These are phyloP conservation scores for Candida argentea DNA, from an alignment of 805 yeast species.

Conservation along the genomic window DNA sequence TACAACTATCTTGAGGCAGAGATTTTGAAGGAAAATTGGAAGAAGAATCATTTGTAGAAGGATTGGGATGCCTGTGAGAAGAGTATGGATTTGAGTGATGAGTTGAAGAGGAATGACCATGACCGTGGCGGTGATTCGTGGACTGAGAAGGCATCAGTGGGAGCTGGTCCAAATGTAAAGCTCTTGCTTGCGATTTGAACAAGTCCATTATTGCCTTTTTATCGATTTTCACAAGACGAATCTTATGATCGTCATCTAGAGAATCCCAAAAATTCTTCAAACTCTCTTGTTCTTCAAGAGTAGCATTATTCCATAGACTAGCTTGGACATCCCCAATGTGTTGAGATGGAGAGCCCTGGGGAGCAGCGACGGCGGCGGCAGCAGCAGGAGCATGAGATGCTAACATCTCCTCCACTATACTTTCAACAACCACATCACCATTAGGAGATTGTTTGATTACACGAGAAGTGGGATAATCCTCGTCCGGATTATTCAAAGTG, in stretches of 20 bases:
- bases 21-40: conserved; percentile 1
- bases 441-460: conserved; percentile 61
- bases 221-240: conserved; percentile 53
- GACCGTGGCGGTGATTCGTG: conserved; percentile 9
- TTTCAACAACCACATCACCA: conserved; percentile 70
- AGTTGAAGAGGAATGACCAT: conserved; percentile 31
- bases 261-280: conserved; percentile 58
- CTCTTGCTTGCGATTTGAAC: conserved; percentile 36
- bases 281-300: conserved; percentile 41
- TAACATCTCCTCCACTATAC: conserved; percentile 25
- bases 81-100: conserved; percentile 4
- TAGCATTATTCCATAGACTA: conserved; percentile 38
- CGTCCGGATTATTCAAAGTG: conserved; percentile 42
- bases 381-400: conserved; percentile 1
- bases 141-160: too few relatives aligned
- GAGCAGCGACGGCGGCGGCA: conserved; percentile 3
- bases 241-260: conserved; percentile 49
- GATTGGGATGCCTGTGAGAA: not conserved
- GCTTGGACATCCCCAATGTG: conserved; percentile 6
- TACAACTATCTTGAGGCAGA: conserved; percentile 30
- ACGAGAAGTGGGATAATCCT: conserved; percentile 64
- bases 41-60: conserved; percentile 2
- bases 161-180: conserved; percentile 4
- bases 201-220: conserved; percentile 58
- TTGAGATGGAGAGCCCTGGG: conserved; percentile 4